Base-by-base conservation (phyloP, 768 basidiomycete species). In the Leucosporidium scottii region DNA sequence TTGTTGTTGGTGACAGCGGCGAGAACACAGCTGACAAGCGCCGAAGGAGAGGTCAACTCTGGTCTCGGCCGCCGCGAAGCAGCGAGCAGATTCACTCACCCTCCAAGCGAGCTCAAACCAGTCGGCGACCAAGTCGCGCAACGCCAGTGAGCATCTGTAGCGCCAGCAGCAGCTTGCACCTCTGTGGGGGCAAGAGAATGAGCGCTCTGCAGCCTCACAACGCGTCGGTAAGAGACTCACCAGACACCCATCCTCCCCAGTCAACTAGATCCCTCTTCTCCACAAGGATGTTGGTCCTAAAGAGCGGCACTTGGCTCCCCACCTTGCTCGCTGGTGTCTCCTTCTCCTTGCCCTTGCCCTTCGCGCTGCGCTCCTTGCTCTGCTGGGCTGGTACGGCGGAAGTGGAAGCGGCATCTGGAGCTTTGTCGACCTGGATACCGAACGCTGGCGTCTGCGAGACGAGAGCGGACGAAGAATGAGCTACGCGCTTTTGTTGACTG, bases 21-120 rank as follows among this genome's bases (percentile, higher is more conserved):
- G n/a, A 71, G 61, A 10, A 64, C 39, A 54, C 70, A 71, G 12
- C 70, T 67, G 55, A 3, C 1, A 5, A 5, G 44, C 8, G n/a
- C 23, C 10, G 23, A 10, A 2, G 18, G 3, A 21, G 50, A n/a
- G 9, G 27, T 28, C 25, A 15, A 5, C 15, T 4, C 20, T 13
- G 4, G 20, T 2, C 6, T 1, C 5, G 18, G 27, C 30, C 20
- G 21, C 30, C 27, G 27, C 51, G 12, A 15, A 13, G 39, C 23
- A 6, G 1, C 1, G 44, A 25, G n/a, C 13, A 9, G 28, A 18
- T 6, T 12, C 18, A 7, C 62, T 21, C 18, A 67, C 69, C 63
- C 62, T n/a, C 70, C 70, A 4, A 71, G 63, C 1, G 6, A 9
- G 10, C 66, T 61, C 15, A 71, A 2, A 2, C 70, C 70, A 0